Evolutionary conservation across 2,329 filamentous ascomycete genomes (phyloP).

Genomic region (Exophiala alcalophila): DNA sequence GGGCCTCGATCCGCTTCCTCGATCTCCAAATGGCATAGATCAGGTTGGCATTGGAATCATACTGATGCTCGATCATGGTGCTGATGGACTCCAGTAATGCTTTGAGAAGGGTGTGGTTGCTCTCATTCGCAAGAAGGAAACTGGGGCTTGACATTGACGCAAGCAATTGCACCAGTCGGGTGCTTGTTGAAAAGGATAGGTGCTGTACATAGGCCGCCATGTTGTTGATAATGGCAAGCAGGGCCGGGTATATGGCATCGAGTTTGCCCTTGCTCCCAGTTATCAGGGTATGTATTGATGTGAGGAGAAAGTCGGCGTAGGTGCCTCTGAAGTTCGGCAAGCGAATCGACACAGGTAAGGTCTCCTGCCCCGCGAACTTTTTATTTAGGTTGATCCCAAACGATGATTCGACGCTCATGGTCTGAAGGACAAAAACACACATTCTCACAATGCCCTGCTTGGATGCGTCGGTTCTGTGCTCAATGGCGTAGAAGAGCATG

Average conservation of each 20-base stretch:
- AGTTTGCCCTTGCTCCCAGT: slow-evolving; percentile 87
- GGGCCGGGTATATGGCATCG: slow-evolving; percentile 84
- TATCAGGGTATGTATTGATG: slow-evolving; percentile 90
- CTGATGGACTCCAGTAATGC: slow-evolving; percentile 87
- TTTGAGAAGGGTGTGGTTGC: slow-evolving; percentile 75
- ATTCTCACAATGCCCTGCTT: slow-evolving; percentile 92
- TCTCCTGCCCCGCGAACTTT: slow-evolving; percentile 82
- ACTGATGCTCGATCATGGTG: slow-evolving; percentile 80
- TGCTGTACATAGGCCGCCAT: slow-evolving; percentile 80
- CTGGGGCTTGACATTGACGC: slow-evolving; percentile 89
- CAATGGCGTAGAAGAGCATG: slow-evolving; percentile 86
- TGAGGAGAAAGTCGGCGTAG: slow-evolving; percentile 91
- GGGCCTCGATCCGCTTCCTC: slow-evolving; percentile 75
- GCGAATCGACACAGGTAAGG: slow-evolving; percentile 74
- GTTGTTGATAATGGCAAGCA: slow-evolving; percentile 91
- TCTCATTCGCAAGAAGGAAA: slow-evolving; percentile 88
- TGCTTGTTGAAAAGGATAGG: slow-evolving; percentile 69
- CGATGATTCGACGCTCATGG: slow-evolving; percentile 84
- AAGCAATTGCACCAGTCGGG: slow-evolving; percentile 83
- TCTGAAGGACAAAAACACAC: slow-evolving; percentile 96
- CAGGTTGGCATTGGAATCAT: slow-evolving; percentile 72
- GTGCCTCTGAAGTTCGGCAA: slow-evolving; percentile 81
- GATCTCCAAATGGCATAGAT: slow-evolving; percentile 76
- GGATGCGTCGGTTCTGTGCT: slow-evolving; percentile 78
- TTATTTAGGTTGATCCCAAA: slow-evolving; percentile 91